A percentile compares a stretch with the other conserved stretches of the same genome.
Conservation (phyloP, 139 green algal genomes). For the Chlorella sorokiniana region DNA sequence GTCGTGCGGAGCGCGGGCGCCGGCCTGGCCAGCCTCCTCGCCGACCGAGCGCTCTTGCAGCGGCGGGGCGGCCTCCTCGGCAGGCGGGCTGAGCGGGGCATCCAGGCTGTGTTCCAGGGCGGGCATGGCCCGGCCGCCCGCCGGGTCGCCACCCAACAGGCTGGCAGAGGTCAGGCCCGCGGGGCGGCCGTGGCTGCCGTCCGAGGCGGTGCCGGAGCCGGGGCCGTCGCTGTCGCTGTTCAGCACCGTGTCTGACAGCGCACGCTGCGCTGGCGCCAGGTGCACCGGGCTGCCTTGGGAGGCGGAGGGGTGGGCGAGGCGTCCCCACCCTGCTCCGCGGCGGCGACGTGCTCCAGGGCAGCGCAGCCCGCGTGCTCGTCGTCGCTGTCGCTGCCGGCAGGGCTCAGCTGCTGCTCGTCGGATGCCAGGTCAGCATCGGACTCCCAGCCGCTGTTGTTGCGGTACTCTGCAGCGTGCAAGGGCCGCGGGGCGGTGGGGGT, state of each 20-base stretch:
- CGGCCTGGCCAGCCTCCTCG: background rate
- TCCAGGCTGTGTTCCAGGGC: background rate
- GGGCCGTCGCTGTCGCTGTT: conserved; percentile 14
- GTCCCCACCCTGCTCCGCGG: background rate
- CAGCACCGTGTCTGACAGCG: background rate
- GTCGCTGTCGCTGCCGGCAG: background rate
- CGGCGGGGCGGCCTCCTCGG: background rate
- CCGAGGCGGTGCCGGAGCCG: conserved; percentile 5
- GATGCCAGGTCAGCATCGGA: conserved; percentile 23
- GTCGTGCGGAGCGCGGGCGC: background rate
- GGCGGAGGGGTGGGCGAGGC: no score
- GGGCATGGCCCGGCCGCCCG: background rate
- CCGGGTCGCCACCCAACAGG: background rate
- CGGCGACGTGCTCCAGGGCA: background rate
- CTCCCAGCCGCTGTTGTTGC: conserved; percentile 17
- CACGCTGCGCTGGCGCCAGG: background rate
- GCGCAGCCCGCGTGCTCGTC: background rate
- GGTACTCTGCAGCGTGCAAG: conserved; percentile 8
- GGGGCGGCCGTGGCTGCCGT: background rate
- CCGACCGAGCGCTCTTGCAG: background rate
- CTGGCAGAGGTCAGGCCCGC: conserved; percentile 10
- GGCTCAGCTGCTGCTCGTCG: background rate
- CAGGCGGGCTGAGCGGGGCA: background rate
- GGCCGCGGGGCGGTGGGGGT: background rate
- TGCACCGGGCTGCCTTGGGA: background rate